A percentile compares a stretch with the other conserved stretches of the same genome.
Evolutionary conservation across 2,329 filamentous ascomycete species (phyloP).

Genomic region (Cytospora piceicola): DNA sequence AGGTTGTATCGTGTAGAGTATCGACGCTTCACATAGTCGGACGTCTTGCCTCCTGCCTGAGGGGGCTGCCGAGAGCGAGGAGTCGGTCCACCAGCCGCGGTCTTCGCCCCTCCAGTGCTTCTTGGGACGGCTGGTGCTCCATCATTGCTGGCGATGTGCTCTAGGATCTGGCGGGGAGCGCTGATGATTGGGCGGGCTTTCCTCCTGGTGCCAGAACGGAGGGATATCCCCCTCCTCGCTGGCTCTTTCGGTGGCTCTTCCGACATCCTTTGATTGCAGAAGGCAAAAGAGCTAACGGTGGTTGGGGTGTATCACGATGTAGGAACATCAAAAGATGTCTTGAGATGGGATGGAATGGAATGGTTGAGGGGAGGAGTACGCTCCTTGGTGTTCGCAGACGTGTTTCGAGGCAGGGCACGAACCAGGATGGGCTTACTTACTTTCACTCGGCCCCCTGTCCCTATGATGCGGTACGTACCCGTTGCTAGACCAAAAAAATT

Average conservation of each 20-base stretch:
- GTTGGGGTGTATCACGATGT: constrained; percentile 11
- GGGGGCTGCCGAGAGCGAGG: constrained; percentile 52
- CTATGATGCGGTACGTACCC: neutral
- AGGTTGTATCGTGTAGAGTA: constrained; percentile 90
- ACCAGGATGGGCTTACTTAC: constrained; percentile 10
- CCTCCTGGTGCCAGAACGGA: constrained; percentile 63
- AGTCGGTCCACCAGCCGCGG: constrained; percentile 35
- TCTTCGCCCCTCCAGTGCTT: constrained; percentile 40
- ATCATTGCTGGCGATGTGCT: constrained; percentile 59
- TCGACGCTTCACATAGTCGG: constrained; percentile 88
- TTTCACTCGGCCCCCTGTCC: neutral
- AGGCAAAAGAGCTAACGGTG: neutral
- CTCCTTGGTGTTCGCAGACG: constrained; percentile 12
- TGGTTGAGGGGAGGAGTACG: constrained; percentile 1
- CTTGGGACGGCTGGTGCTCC: constrained; percentile 41
- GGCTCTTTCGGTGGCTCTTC: constrained; percentile 12
- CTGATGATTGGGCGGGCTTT: constrained; percentile 66
- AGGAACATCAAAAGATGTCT: neutral
- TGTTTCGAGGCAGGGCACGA: constrained; percentile 20
- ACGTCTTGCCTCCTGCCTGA: constrained; percentile 63
- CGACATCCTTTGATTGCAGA: constrained; percentile 11
- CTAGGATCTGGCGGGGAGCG: constrained; percentile 65
- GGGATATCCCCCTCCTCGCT: constrained; percentile 45
- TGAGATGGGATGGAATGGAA: neutral
- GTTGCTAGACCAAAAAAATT: constrained; percentile 1